Evolutionary conservation across 2,329 filamentous ascomycete species (phyloP), one percentile per base, ranked within the genome.

Genomic region (Arthrinium puccinioides): DNA sequence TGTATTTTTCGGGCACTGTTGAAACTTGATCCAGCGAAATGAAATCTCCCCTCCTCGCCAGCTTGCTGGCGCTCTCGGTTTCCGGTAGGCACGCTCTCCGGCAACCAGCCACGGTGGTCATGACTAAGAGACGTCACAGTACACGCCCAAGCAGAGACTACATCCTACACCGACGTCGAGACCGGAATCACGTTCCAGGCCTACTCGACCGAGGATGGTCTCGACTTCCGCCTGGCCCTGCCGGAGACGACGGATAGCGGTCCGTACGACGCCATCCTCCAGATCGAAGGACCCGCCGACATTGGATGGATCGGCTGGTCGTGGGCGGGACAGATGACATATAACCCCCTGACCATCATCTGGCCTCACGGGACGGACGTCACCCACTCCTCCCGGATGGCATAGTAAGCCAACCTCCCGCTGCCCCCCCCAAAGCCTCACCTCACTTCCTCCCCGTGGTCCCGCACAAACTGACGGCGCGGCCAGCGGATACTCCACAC

Each of bases 141-240:
- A 7, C 34, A 47, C 13, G 43, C 48, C n/a, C 58, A 61, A 41
- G 38, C 55, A 21, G 61, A 65, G 39, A 57, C 61, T 27, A 42
- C 40, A 14, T 38, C 51, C 23, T 60, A 57, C 32, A 44, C 51
- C 29, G 63, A 66, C 36, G 42, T 48, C 13, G 56, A 59, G 6
- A 66, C 63, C 11, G 62, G 63, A 32, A 60, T 71, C 38, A 66
- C 58, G 15, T 70, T 66, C 40, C 58, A 66, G 19, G 57, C 60
- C 5, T 63, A 61, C 51, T 61, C 56, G 10, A 64, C 52, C 40
- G 53, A 54, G 21, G 59, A 62, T 38, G 56, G 49, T 1, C 39
- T 55, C 15, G 45, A 44, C 11, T 55, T 53, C 36, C 46, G 50
- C 14, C 32, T 64, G 5, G 61, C 62, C 14, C 49, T 65, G 4